Evolutionary conservation across 2,329 filamentous ascomycete species (phyloP).

Genomic region (Teratosphaeria nubilosa): DNA sequence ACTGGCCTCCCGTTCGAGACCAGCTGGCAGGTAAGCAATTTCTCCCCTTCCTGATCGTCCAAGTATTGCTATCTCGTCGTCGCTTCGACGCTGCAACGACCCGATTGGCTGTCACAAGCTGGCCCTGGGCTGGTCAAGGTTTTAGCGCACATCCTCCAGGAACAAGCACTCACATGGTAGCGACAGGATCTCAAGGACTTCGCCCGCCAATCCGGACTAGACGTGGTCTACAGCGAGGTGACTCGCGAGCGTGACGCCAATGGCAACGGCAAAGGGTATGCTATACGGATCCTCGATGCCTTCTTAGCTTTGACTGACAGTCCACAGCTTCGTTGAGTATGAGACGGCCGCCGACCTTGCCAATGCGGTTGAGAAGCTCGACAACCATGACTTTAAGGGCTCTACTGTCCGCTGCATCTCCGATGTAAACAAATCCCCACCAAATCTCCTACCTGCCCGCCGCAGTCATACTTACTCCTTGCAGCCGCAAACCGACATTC

Average conservation of each 20-base stretch:
- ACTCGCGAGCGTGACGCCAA: slow-evolving; percentile 74
- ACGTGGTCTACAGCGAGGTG: slow-evolving; percentile 97
- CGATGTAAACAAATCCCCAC: slow-evolving; percentile 52
- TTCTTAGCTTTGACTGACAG: neutral
- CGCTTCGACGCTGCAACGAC: neutral
- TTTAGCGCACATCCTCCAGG: neutral
- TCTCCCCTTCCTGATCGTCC: neutral
- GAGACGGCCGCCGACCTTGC: slow-evolving; percentile 85
- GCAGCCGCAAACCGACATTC: slow-evolving; percentile 65
- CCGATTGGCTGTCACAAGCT: neutral
- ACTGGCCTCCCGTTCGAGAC: slow-evolving; percentile 94
- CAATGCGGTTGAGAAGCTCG: slow-evolving; percentile 87
- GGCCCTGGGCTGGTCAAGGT: neutral
- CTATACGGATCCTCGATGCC: slow-evolving; percentile 11
- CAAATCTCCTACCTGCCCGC: neutral
- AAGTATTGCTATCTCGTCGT: neutral
- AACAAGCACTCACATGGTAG: neutral
- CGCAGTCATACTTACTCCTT: neutral
- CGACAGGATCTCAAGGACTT: slow-evolving; percentile 99
- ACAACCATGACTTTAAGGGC: slow-evolving; percentile 87
- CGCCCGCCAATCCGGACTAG: slow-evolving; percentile 88
- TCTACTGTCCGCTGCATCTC: slow-evolving; percentile 73
- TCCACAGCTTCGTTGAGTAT: slow-evolving; percentile 82
- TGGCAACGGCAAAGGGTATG: slow-evolving; percentile 60
- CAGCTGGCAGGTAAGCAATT: slow-evolving; percentile 94